phyloP scores from a whole-genome alignment of 2,329 filamentous ascomycete genomes.

The Diplodia sapinea region DNA sequence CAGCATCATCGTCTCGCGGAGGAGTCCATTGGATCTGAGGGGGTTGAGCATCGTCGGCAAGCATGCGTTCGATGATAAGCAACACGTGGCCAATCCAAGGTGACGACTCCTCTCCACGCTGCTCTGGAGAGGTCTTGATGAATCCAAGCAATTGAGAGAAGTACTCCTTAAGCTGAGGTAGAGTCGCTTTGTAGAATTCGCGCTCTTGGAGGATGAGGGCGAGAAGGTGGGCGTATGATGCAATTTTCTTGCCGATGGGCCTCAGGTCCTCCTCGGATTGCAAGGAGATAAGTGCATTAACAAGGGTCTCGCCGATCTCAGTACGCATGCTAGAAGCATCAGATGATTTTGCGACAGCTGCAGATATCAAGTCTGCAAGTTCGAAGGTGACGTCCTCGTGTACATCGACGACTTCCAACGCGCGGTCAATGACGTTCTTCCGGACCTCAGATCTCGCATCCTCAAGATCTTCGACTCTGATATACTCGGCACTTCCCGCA shows the following conservation, averaged over 20 bases:
- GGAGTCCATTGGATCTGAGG: conserved; percentile 72
- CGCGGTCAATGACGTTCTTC: conserved; percentile 82
- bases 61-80: conserved; percentile 84
- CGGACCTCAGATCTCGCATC: conserved; percentile 74
- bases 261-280: conserved; percentile 64
- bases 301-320: conserved; percentile 81
- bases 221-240: conserved; percentile 89
- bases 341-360: conserved; percentile 68
- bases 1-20: conserved; percentile 54
- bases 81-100: conserved; percentile 93
- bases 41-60: conserved; percentile 88
- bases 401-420: conserved; percentile 84
- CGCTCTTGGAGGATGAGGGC: conserved; percentile 85
- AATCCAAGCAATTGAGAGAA: conserved; percentile 79
- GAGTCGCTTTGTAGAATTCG: conserved; percentile 77
- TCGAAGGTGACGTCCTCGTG: conserved; percentile 91
- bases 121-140: conserved; percentile 71
- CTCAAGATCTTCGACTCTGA: conserved; percentile 81
- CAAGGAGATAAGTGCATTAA: conserved; percentile 78
- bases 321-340: conserved; percentile 64
- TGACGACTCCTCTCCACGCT: conserved; percentile 76
- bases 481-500: conserved; percentile 40
- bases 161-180: conserved; percentile 76
- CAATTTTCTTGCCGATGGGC: conserved; percentile 70
- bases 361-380: conserved; percentile 81